phyloP scores from a whole-genome alignment of 345 rosid genomes.

The Erucastrum elatum region DNA sequence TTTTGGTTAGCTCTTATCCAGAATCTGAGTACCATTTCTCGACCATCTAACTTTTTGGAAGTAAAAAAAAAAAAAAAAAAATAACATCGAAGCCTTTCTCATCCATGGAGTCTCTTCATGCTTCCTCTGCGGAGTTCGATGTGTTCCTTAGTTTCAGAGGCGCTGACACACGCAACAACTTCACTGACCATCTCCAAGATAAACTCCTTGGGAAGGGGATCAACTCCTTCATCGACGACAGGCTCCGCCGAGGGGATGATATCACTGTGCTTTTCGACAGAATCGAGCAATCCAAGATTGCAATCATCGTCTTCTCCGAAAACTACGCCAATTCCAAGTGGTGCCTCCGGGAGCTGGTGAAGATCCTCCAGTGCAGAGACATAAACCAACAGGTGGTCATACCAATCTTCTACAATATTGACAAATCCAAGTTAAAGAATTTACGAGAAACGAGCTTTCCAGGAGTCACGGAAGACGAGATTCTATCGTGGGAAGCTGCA shows the following conservation, averaged over 20 bases:
- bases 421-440: slow-evolving; percentile 15
- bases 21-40: too few species aligned
- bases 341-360: slow-evolving; percentile 38
- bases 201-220: slow-evolving; percentile 11
- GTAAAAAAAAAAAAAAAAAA: too few species aligned
- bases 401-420: slow-evolving; percentile 34
- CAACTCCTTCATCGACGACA: slow-evolving; percentile 30
- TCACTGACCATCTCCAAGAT: slow-evolving; percentile 37
- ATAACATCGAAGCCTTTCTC: too few species aligned
- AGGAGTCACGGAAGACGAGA: slow-evolving; percentile 16
- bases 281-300: slow-evolving; percentile 31
- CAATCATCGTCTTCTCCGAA: too few species aligned
- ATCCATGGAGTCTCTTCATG: slow-evolving; percentile 1
- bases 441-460: slow-evolving; percentile 16
- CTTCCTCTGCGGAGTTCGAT: slow-evolving; percentile 23
- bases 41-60: too few species aligned
- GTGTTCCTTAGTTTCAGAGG: slow-evolving; percentile 46
- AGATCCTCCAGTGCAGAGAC: slow-evolving; percentile 32
- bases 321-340: slow-evolving; percentile 29
- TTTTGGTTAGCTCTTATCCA: too few species aligned
- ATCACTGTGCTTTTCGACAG: slow-evolving; percentile 24
- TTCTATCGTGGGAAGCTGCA: too few species aligned
- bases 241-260: slow-evolving; percentile 28
- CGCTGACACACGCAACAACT: slow-evolving; percentile 34
- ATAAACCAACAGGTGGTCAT: slow-evolving; percentile 20